These are phyloP conservation scores for Lagenaria siceraria DNA, from an alignment of 306 rosid species.

Conservation along the genomic window DNA sequence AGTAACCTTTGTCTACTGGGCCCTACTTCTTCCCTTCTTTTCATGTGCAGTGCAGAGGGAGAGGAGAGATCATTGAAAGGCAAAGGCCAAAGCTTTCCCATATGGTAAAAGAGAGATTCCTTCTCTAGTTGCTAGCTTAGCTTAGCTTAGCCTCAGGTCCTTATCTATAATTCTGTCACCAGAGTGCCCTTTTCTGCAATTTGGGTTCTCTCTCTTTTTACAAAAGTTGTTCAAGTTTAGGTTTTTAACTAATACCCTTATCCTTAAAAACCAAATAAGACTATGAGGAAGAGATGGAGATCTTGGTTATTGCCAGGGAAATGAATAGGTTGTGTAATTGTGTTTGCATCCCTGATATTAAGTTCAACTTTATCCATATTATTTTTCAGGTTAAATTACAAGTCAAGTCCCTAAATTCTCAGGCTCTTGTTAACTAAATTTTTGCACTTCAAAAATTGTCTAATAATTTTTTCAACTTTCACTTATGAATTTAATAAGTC, in stretches of 20 bases:
- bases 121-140: not conserved
- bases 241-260: not conserved
- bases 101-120: not conserved
- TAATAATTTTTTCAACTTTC: too few species aligned
- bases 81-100: not conserved
- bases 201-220: not conserved
- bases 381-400: too few species aligned
- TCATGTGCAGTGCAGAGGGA: not conserved
- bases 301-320: not conserved
- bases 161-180: not conserved
- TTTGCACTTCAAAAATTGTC: too few species aligned
- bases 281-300: not conserved
- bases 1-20: constrained; percentile 6
- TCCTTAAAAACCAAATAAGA: not conserved
- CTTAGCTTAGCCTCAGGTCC: not conserved
- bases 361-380: too few species aligned
- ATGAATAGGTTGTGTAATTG: too few species aligned
- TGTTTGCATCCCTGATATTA: too few species aligned
- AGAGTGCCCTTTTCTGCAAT: not conserved
- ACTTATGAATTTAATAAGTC: too few species aligned
- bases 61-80: not conserved
- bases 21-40: constrained; percentile 5
- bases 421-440: too few species aligned
- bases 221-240: not conserved
- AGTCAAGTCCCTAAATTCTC: too few species aligned